Conservation (phyloP, 345 rosid genomes). For the Brassica rapa region DNA sequence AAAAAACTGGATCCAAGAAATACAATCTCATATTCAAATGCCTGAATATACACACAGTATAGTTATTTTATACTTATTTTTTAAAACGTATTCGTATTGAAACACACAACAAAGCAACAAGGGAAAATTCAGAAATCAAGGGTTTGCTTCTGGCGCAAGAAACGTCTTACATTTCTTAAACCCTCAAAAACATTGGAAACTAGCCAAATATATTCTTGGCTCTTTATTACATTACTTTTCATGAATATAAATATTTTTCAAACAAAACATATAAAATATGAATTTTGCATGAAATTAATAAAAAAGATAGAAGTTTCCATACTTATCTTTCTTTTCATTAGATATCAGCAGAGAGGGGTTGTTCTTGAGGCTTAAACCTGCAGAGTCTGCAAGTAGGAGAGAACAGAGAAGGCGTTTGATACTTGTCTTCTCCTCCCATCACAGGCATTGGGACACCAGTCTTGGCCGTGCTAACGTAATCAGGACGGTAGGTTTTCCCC, state of each 20-base stretch:
- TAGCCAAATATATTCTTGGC: slow-evolving; percentile 27
- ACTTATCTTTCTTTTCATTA: slow-evolving; percentile 16
- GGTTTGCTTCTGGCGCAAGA: slow-evolving; percentile 27
- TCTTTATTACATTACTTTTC: slow-evolving; percentile 31
- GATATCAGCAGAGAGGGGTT: slow-evolving; percentile 34
- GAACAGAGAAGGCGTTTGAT: slow-evolving; percentile 61
- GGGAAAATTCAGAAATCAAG: background rate
- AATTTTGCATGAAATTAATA: background rate
- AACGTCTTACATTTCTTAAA: slow-evolving; percentile 28
- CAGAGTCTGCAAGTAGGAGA: slow-evolving; percentile 65
- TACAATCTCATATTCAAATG: slow-evolving; percentile 7
- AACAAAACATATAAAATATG: slow-evolving; percentile 24
- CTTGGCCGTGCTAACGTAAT: slow-evolving; percentile 65
- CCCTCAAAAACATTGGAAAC: slow-evolving; percentile 30
- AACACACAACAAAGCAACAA: background rate
- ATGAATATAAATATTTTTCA: slow-evolving; percentile 33
- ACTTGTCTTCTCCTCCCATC: slow-evolving; percentile 84
- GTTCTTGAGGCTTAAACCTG: slow-evolving; percentile 55
- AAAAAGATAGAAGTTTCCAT: slow-evolving; percentile 1
- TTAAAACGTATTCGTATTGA: background rate
- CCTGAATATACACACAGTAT: slow-evolving; percentile 6
- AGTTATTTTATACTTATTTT: background rate
- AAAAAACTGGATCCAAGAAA: slow-evolving; percentile 28
- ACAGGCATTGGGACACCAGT: slow-evolving; percentile 77
- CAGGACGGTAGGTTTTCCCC: slow-evolving; percentile 74